Percentiles rank a stretch among this genome's conserved stretches.
These are phyloP conservation scores for Pestalotiopsis sp. DNA, from an alignment of 2,329 filamentous ascomycete genomes.

Conservation along the genomic window DNA sequence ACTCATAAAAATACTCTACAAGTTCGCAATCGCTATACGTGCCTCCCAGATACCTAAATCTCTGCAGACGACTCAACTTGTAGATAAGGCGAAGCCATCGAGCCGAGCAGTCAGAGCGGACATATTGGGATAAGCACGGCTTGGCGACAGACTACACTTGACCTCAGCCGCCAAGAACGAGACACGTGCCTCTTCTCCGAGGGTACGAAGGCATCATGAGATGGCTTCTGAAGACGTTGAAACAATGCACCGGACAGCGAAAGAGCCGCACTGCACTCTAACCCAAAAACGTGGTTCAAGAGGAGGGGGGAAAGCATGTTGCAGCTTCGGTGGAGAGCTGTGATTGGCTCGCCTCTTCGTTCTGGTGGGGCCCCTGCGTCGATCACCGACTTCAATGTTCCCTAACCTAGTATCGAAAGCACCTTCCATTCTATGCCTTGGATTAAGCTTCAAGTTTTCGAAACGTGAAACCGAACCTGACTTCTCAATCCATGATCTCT, in stretches of 20 bases:
- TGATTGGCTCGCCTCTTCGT: neutral
- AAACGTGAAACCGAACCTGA: neutral
- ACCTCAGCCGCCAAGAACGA: neutral
- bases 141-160: neutral
- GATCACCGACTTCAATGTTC: neutral
- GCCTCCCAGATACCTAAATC: neutral
- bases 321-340: neutral
- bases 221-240: constrained; percentile 1
- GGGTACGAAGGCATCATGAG: neutral
- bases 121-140: neutral
- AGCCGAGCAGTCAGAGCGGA: neutral
- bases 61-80: neutral
- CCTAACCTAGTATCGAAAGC: too few relatives aligned
- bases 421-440: neutral
- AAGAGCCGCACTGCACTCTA: constrained; percentile 11
- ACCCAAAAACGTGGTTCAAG: constrained; percentile 9
- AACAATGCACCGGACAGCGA: neutral
- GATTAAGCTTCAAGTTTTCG: neutral
- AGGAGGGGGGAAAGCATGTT: constrained; percentile 6
- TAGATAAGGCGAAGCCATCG: neutral
- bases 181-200: neutral
- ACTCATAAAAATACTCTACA: neutral
- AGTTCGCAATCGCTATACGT: neutral
- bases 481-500: neutral
- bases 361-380: neutral